Evolutionary conservation across 1,284 basidiomycete species (phyloP).

Genomic region (Singerocomus inundabilis): DNA sequence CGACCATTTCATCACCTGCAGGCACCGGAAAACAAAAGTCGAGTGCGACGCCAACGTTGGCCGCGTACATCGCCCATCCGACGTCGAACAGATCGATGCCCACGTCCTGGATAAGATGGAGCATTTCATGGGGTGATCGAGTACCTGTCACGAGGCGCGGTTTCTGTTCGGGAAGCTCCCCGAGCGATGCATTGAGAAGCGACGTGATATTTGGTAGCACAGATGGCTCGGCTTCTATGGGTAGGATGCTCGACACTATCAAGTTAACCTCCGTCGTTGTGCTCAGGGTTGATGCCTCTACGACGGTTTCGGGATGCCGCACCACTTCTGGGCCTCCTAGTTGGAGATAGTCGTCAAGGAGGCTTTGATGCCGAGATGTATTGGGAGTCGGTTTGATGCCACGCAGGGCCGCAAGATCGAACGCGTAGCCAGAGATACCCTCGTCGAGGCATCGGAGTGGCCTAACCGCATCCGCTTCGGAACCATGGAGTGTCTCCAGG

Average conservation of each 20-base stretch:
- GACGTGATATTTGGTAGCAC: constrained; percentile 25
- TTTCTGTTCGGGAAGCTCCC: constrained; percentile 50
- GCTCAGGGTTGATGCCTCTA: constrained; percentile 13
- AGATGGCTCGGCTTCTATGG: background rate
- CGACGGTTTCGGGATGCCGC: constrained; percentile 13
- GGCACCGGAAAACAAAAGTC: constrained; percentile 72
- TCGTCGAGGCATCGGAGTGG: constrained; percentile 60
- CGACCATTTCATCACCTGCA: constrained; percentile 4
- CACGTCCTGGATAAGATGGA: constrained; percentile 57
- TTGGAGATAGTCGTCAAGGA: constrained; percentile 17
- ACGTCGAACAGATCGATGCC: constrained; percentile 77
- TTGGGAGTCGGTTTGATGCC: constrained; percentile 22
- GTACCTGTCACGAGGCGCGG: constrained; percentile 59
- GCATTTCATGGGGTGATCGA: constrained; percentile 69
- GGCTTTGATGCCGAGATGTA: constrained; percentile 14
- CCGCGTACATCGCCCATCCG: constrained; percentile 64
- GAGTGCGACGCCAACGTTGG: constrained; percentile 66
- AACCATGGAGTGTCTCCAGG: constrained; percentile 51
- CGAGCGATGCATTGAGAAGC: constrained; percentile 59
- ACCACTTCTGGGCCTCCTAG: constrained; percentile 9
- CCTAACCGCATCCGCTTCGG: constrained; percentile 51
- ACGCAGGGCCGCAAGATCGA: constrained; percentile 64
- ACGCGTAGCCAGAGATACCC: constrained; percentile 62
- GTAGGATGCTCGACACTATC: constrained; percentile 1
- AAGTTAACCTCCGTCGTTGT: background rate